phyloP scores from a whole-genome alignment of 2,329 filamentous ascomycete genomes.

The Fonsecaea erecta region DNA sequence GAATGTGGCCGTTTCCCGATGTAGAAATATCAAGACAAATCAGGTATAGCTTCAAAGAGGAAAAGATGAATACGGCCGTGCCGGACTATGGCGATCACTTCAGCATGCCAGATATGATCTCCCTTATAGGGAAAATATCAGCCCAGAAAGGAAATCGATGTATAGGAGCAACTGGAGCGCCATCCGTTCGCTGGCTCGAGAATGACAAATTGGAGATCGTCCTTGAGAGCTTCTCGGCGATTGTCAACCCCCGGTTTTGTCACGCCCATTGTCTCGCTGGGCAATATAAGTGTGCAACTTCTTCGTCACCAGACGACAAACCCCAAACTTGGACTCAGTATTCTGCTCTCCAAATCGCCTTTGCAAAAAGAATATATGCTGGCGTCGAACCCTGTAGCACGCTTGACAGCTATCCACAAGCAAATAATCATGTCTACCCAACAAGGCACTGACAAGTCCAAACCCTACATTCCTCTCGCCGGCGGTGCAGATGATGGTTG shows the following conservation, averaged over 20 bases:
- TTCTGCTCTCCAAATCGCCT: not conserved
- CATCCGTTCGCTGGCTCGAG: not conserved
- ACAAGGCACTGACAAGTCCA: constrained; percentile 21
- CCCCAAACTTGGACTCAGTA: not conserved
- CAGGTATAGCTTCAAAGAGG: not conserved
- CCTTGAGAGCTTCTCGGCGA: not conserved
- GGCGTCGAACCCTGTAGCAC: not conserved
- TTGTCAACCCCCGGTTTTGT: not conserved
- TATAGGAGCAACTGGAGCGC: not conserved
- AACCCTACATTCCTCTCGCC: constrained; percentile 48
- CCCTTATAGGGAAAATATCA: constrained; percentile 9
- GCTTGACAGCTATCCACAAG: not conserved
- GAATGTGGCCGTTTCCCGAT: not conserved
- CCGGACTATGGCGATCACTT: not conserved
- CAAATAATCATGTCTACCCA: constrained; percentile 5
- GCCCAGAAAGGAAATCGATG: constrained; percentile 1
- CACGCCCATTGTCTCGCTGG: not conserved
- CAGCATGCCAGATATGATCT: not conserved
- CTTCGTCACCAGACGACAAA: not conserved
- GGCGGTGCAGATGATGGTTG: constrained; percentile 50
- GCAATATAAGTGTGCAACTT: not conserved
- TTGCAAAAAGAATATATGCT: not conserved
- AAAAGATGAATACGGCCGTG: not conserved
- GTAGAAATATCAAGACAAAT: constrained; percentile 4
- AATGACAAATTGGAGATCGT: constrained; percentile 4